Conservation (phyloP, 2,329 filamentous ascomycete species). For the Colletotrichum liriopes region DNA sequence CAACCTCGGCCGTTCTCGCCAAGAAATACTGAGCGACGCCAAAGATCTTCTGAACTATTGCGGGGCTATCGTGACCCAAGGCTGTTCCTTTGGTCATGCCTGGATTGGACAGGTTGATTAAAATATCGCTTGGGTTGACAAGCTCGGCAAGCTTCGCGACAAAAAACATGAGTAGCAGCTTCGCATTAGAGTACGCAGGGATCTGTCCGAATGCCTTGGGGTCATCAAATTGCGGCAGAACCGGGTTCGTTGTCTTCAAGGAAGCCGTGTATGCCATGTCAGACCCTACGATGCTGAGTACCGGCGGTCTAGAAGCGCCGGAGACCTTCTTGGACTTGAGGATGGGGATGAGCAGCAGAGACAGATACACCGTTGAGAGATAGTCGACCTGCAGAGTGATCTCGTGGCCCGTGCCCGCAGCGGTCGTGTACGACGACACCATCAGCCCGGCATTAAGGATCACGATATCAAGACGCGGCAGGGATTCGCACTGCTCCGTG, state of each 20-base stretch:
- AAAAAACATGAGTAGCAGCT: constrained; percentile 44
- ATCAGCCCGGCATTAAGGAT: constrained; percentile 61
- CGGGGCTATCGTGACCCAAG: constrained; percentile 52
- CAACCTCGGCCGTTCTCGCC: constrained; percentile 37
- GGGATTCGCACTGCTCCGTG: constrained; percentile 49
- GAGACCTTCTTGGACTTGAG: constrained; percentile 47
- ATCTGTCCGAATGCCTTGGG: constrained; percentile 41
- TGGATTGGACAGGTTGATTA: constrained; percentile 47
- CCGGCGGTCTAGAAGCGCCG: constrained; percentile 39
- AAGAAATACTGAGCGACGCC: constrained; percentile 14
- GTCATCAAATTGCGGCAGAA: constrained; percentile 46
- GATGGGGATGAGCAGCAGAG: constrained; percentile 51
- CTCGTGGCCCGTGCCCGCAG: constrained; percentile 55
- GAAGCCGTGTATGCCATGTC: constrained; percentile 44
- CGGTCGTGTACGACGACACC: constrained; percentile 12
- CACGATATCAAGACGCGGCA: constrained; percentile 59
- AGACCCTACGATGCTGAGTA: constrained; percentile 49
- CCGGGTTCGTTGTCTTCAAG: constrained; percentile 42
- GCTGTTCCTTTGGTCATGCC: constrained; percentile 57
- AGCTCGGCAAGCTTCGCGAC: constrained; percentile 38
- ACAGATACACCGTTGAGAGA: constrained; percentile 53
- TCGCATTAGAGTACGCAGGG: constrained; percentile 44
- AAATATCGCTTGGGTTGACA: constrained; percentile 42
- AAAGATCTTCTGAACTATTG: constrained; percentile 28
- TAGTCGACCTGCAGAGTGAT: constrained; percentile 59